Percentiles rank a stretch among this genome's conserved stretches.
Evolutionary conservation across 257 asterid species (phyloP).

Genomic region (Marsdenia floribunda): DNA sequence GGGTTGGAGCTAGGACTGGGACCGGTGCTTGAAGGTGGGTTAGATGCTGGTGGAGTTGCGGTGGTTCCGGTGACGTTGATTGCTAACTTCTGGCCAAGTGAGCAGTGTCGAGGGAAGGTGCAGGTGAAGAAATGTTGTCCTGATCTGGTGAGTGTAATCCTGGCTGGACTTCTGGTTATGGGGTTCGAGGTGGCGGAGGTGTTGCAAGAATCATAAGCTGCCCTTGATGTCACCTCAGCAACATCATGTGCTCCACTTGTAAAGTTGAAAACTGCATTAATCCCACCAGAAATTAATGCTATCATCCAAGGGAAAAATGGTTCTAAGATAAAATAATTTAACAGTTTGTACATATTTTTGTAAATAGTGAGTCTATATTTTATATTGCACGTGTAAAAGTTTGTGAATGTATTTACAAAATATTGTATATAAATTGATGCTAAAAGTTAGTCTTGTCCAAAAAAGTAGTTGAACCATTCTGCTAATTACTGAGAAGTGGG

Average conservation of each 20-base stretch:
- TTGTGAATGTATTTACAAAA: too few species aligned
- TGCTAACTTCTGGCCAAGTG: slow-evolving; percentile 53
- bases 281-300: not conserved
- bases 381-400: too few species aligned
- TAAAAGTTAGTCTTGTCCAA: too few species aligned
- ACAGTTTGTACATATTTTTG: too few species aligned
- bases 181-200: slow-evolving; percentile 25
- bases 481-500: not conserved
- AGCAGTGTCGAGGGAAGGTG: slow-evolving; percentile 51
- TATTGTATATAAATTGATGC: too few species aligned
- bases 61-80: slow-evolving; percentile 48
- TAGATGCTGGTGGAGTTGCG: not conserved
- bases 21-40: slow-evolving; percentile 9
- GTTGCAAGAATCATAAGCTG: slow-evolving; percentile 56
- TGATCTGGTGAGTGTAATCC: slow-evolving; percentile 40
- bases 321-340: too few species aligned
- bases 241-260: slow-evolving; percentile 48
- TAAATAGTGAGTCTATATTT: too few species aligned
- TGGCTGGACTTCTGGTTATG: slow-evolving; percentile 48
- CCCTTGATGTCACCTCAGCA: slow-evolving; percentile 29
- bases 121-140: slow-evolving; percentile 73
- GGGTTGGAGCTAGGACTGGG: slow-evolving; percentile 21
- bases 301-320: too few species aligned
- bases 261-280: slow-evolving; percentile 67
- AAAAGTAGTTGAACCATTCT: too few species aligned